phyloP scores from a whole-genome alignment of 2,329 filamentous ascomycete genomes.

The Tolypocladium inflatum region DNA sequence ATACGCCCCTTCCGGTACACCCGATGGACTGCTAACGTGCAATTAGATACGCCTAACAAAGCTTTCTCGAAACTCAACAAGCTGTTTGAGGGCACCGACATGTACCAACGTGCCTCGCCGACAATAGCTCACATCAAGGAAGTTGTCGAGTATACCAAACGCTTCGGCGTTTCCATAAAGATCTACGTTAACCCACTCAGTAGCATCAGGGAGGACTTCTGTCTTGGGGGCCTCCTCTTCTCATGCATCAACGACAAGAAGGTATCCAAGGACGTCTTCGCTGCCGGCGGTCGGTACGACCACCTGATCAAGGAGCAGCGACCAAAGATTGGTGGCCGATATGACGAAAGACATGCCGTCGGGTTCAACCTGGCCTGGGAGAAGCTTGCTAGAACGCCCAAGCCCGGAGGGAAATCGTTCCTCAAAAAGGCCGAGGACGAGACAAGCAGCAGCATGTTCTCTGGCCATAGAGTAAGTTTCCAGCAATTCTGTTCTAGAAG shows the following conservation, averaged over 20 bases:
- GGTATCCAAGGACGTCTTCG: constrained; percentile 68
- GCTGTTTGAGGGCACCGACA: constrained; percentile 53
- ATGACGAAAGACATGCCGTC: constrained; percentile 68
- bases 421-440: constrained; percentile 65
- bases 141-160: constrained; percentile 66
- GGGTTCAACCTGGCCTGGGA: constrained; percentile 91
- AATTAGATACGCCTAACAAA: constrained; percentile 42
- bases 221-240: constrained; percentile 76
- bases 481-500: neutral
- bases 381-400: constrained; percentile 59
- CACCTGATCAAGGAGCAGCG: constrained; percentile 76
- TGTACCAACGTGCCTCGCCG: constrained; percentile 64
- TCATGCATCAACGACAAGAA: constrained; percentile 84
- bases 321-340: constrained; percentile 54
- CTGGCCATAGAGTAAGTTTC: constrained; percentile 49
- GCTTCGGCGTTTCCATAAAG: constrained; percentile 65
- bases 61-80: constrained; percentile 49
- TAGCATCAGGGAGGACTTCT: constrained; percentile 88
- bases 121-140: constrained; percentile 73
- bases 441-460: constrained; percentile 46
- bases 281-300: constrained; percentile 90
- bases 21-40: constrained; percentile 2
- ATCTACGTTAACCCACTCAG: constrained; percentile 78
- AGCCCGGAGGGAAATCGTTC: constrained; percentile 44
- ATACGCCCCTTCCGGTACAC: too few relatives aligned